Base-by-base conservation (phyloP, 2,329 filamentous ascomycete genomes). In the Leptosphaerulina australis region DNA sequence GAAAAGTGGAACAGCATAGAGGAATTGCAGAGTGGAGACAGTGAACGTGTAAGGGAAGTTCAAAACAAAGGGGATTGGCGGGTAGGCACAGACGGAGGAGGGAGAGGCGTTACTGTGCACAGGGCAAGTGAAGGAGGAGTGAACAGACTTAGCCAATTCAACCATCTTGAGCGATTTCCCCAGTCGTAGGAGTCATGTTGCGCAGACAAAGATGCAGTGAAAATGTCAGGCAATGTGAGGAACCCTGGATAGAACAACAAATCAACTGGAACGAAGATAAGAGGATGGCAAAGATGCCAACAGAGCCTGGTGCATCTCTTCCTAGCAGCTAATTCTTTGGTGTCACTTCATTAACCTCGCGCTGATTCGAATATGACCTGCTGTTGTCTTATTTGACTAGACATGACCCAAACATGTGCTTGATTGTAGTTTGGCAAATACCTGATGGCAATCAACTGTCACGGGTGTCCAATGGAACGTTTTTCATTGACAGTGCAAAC, bases 401-500 rank as follows among this genome's bases (percentile, higher is more conserved):
- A 10, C 7, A 15, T 35, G 11, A 5, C 4, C 14, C 20, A 25
- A 25, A 15, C 9, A 3, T 15, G 11, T 28, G 14, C 12, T n/a
- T 17, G 12, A 11, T 30, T 22, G 12, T 21, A 2, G 20, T 15
- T 14, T 31, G 20, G 21, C 25, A 44, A 28, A 43, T 11, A 18
- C 22, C 20, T 36, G 20, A 25, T 14, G n/a, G 26, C 24, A 36
- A 46, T 36, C 25, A 36, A 33, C 8, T 15, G 9, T 22, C 9
- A n/a, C 35, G 18, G 45, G 21, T 28, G 14, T 10, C 40, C 43
- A 18, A 46, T 43, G 17, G 9, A n/a, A 37, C 17, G 10, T 30
- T 22, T 7, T 43, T 41, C 36, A 43, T 51, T 46, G 36, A 46
- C 7, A 17, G 8, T 36, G 20, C 35, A 30, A 26, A 21, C n/a